phyloP scores from a whole-genome alignment of 164 flowering plant genomes.

The Umbellularia californica region DNA sequence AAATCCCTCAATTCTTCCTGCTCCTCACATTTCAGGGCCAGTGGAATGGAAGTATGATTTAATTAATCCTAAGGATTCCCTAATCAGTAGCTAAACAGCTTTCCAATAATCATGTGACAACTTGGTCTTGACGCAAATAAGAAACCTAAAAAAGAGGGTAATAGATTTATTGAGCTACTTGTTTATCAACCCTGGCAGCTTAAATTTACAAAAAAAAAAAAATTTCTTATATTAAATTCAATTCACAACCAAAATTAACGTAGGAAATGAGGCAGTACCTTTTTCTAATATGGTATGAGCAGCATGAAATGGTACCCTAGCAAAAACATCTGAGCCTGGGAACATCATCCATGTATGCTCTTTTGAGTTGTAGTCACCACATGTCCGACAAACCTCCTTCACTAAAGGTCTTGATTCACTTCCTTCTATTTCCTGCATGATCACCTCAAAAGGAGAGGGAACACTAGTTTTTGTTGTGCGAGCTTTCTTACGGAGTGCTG shows the following conservation, averaged over 20 bases:
- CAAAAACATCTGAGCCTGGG: conserved; percentile 79
- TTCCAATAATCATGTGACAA: too few species aligned
- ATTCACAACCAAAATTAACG: not conserved
- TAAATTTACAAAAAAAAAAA: too few species aligned
- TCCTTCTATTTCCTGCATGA: conserved; percentile 70
- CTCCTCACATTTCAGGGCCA: too few species aligned
- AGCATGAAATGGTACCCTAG: conserved; percentile 83
- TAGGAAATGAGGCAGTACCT: conserved; percentile 31
- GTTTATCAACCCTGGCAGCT: not conserved
- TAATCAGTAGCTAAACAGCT: too few species aligned
- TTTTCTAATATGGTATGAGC: conserved; percentile 79
- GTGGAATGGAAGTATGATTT: too few species aligned
- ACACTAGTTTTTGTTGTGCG: conserved; percentile 76
- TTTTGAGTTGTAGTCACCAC: conserved; percentile 70
- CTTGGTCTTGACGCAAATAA: not conserved
- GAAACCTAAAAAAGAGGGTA: not conserved
- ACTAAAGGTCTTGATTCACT: conserved; percentile 54
- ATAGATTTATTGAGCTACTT: not conserved
- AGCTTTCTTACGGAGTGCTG: conserved; percentile 77
- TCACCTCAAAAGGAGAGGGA: conserved; percentile 66
- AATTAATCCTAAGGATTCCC: too few species aligned
- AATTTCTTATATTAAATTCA: not conserved
- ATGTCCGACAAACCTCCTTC: conserved; percentile 74
- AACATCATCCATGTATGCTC: conserved; percentile 87
- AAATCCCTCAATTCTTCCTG: too few species aligned